Evolutionary conservation across 2,329 filamentous ascomycete species (phyloP), one percentile per base, ranked within the genome.

Genomic region (Aspergillus calidoustus): DNA sequence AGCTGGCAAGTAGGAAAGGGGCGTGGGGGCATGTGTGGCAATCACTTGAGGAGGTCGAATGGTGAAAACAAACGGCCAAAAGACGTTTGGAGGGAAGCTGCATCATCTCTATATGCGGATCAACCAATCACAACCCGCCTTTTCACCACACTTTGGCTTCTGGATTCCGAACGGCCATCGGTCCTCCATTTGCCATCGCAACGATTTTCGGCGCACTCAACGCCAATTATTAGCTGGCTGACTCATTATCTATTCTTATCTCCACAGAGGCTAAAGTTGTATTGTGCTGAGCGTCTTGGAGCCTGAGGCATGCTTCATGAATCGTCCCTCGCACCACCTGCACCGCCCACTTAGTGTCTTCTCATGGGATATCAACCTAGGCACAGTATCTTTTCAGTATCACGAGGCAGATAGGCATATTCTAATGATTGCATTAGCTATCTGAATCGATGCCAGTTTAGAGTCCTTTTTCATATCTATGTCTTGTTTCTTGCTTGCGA

Each of bases 91-190:
- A 31, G 58, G 51, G 44, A 46, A 54, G 38, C 48, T 59, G 51
- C 51, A 57, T 60, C 53, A 34, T 47, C 44, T 31, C 56, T 60
- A 64, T 59, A 58, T 28, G 55, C 57, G 60, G 61, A 23, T 64
- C 54, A 23, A 17, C 68, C 68, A 69, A 69, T 69, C 62, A 68
- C 30, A 50, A 54, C 41, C 30, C 53, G 41, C 38, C 6, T 41
- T 66, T 55, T 56, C 61, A 23, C 64, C 68, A 69, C 68, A 68
- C 65, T 67, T 62, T 58, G 51, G 56, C 57, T 49, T 54, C 55
- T 28, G 43, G 44, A 38, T 58, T 61, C 57, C 54, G 54, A 57
- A 60, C 54, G 64, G 64, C 28, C 47, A 31, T 51, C 54, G 15
- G 11, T 15, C 30, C 8, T 11, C 22, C 8, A 43, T 57, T 57